Base-by-base conservation (phyloP, 768 basidiomycete genomes). In the Myochromella boudieri region DNA sequence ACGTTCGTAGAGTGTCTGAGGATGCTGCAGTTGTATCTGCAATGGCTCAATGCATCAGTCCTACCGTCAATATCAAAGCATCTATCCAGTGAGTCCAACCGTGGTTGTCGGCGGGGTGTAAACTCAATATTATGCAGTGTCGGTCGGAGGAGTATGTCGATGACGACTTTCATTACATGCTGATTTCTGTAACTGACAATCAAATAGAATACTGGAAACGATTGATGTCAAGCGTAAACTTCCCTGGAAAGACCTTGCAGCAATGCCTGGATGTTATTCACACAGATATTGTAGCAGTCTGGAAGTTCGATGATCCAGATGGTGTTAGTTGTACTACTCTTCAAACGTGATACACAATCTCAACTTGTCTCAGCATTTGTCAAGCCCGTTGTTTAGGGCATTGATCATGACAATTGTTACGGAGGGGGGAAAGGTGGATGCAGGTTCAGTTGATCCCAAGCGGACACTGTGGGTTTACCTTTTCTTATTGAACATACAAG, bases 181-280 rank as follows among this genome's bases (percentile, higher is more conserved):
- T 33, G 21, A 11, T 14, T 27, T n/a, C n/a, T n/a, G n/a, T n/a
- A n/a, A n/a, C n/a, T 53, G 31, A 52, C 31, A 39, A 4, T 10
- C 2, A 8, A 31, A 32, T 37, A 64, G 63, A 54, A 39, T 64
- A 64, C 33, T 62, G 63, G 63, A 18, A 49, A 28, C 53, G 58
- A 14, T 49, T 64, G 11, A 52, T 55, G 6, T 51, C 52, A 15
- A 62, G 61, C 46, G 42, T 49, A 2, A 44, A 56, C 25, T 58
- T 61, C 37, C 28, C 44, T 6, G 55, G 55, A n/a, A 46, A 43
- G 40, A 54, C 44, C 2, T 39, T 63, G 7, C 39, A 46, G 25
- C 40, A 53, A 14, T 63, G 60, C 44, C 43, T 63, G 11, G 49
- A 50, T 32, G 51, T 52, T 1, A 57, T 63, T 12, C 62, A 63